Percentiles rank a stretch among this genome's conserved stretches.
phyloP scores from a whole-genome alignment of 2,329 filamentous ascomycete genomes.

The Talaromyces marneffei region DNA sequence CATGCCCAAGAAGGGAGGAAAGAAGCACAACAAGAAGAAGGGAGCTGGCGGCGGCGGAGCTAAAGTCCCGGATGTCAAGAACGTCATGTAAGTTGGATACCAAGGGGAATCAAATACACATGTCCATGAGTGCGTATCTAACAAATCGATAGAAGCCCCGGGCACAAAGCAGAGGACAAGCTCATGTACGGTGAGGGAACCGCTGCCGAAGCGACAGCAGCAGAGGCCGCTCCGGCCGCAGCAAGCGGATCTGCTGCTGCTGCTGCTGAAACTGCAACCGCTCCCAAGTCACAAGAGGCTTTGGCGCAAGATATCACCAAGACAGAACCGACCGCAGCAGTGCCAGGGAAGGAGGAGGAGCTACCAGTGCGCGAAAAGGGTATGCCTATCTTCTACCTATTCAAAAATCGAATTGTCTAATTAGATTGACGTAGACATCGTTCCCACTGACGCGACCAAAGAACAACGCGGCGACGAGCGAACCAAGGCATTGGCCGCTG shows the following conservation, averaged over 20 bases:
- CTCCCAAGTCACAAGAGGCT: not conserved
- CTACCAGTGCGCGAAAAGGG: slow-evolving; percentile 8
- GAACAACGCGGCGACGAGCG: slow-evolving; percentile 1
- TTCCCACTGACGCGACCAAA: not conserved
- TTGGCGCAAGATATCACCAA: not conserved
- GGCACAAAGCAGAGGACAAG: slow-evolving; percentile 10
- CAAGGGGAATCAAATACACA: not conserved
- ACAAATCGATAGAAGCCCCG: slow-evolving; percentile 5
- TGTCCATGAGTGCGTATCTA: not conserved
- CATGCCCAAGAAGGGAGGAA: slow-evolving; percentile 15
- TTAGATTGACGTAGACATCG: not conserved
- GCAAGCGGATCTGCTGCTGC: slow-evolving; percentile 3
- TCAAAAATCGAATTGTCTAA: not conserved
- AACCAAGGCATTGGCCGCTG: slow-evolving; percentile 9
- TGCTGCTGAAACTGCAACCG: not conserved
- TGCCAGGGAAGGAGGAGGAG: not conserved
- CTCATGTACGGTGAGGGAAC: slow-evolving; percentile 4
- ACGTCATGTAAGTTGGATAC: slow-evolving; percentile 9
- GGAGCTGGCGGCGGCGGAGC: slow-evolving; percentile 7
- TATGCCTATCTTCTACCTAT: not conserved
- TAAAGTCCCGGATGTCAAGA: slow-evolving; percentile 12
- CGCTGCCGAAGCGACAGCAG: not conserved
- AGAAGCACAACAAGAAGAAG: slow-evolving; percentile 13
- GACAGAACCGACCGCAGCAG: not conserved
- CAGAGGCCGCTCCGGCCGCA: not conserved